Evolutionary conservation across 1,284 basidiomycete genomes (phyloP).

Genomic region (Trametes hirsuta): DNA sequence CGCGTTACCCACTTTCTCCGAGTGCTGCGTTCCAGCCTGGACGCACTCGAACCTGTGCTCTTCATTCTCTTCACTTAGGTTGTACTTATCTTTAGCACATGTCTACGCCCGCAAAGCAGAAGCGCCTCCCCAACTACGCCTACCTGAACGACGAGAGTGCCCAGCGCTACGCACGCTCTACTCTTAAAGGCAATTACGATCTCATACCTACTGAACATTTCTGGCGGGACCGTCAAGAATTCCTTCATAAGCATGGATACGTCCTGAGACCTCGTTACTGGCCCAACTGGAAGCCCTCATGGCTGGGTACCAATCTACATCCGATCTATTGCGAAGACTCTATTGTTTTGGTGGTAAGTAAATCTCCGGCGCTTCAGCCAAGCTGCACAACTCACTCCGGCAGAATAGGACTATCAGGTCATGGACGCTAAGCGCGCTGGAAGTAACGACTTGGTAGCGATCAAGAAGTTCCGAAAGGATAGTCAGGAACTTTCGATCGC

Average conservation of each 20-base stretch:
- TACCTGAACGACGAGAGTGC: neutral
- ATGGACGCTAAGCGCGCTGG: no score
- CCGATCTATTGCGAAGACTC: slow-evolving; percentile 16
- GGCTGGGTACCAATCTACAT: slow-evolving; percentile 1
- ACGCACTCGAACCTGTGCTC: neutral
- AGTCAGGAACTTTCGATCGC: no score
- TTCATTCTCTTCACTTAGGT: neutral
- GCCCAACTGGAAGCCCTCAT: slow-evolving; percentile 13
- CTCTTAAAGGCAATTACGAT: no score
- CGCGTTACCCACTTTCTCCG: no score
- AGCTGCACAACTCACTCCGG: no score
- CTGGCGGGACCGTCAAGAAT: no score
- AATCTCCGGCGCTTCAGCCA: no score
- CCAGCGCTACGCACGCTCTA: neutral
- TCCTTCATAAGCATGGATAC: neutral
- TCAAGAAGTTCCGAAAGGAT: no score
- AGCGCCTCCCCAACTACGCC: neutral
- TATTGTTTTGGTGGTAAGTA: neutral
- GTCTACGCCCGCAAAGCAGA: neutral
- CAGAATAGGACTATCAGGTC: no score
- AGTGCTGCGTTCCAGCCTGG: neutral
- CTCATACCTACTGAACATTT: no score
- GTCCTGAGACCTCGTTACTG: slow-evolving; percentile 1
- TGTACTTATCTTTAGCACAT: neutral
- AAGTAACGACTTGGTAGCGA: no score